Conservation (phyloP, 2,329 filamentous ascomycete genomes). For the Penicillium rolfsii region DNA sequence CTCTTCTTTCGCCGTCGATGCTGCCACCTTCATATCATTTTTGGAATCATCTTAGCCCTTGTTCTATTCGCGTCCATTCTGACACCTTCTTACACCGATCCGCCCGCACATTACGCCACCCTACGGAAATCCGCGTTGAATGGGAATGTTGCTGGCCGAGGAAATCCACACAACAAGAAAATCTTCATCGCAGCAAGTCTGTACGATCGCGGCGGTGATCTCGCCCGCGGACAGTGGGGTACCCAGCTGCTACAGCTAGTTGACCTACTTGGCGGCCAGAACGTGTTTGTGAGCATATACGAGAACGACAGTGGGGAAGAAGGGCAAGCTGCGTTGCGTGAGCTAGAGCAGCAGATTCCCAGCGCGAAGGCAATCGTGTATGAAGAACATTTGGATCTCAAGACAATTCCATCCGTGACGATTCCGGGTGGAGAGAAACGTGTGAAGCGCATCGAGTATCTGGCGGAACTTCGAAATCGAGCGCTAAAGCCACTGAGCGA, state of each 20-base stretch:
- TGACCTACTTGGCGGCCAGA: constrained; percentile 66
- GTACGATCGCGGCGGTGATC: constrained; percentile 63
- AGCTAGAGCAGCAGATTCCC: constrained; percentile 55
- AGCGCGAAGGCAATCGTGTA: constrained; percentile 60
- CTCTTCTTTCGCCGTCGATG: constrained; percentile 37
- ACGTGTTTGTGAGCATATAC: constrained; percentile 73
- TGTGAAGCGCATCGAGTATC: constrained; percentile 73
- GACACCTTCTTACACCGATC: constrained; percentile 60
- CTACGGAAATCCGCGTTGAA: constrained; percentile 37
- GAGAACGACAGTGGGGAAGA: constrained; percentile 68
- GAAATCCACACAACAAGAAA: constrained; percentile 62
- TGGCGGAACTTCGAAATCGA: constrained; percentile 73
- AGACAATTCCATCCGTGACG: constrained; percentile 61
- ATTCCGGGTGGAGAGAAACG: constrained; percentile 65
- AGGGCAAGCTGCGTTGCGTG: constrained; percentile 58
- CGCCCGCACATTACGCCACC: constrained; percentile 56
- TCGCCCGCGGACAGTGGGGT: constrained; percentile 69
- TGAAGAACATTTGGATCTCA: constrained; percentile 62
- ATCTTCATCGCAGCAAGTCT: constrained; percentile 75
- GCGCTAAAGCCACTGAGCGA: constrained; percentile 66
- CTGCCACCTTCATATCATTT: constrained; percentile 34
- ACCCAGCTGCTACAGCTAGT: constrained; percentile 63
- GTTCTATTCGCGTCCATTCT: constrained; percentile 52
- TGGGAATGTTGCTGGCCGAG: constrained; percentile 44
- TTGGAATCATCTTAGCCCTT: constrained; percentile 37